Percentiles rank a stretch among this genome's conserved stretches.
These are phyloP conservation scores for Hyphodiscus hymeniophilus DNA, from an alignment of 495 filamentous ascomycete species.

Conservation along the genomic window DNA sequence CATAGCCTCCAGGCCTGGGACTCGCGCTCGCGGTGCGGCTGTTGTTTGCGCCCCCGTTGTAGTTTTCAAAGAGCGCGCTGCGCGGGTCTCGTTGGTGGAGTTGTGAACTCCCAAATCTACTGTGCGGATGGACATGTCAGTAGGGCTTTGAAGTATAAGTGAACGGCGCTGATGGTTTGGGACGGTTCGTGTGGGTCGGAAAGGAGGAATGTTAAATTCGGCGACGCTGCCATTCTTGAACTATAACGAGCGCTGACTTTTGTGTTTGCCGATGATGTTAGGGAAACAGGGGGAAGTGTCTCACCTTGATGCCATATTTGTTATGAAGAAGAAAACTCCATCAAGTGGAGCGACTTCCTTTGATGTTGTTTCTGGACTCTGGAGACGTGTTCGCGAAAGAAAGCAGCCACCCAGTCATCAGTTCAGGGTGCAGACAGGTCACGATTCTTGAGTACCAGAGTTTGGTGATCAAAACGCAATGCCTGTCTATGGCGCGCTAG, in stretches of 20 bases:
- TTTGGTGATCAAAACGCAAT: background rate
- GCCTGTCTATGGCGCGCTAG: too few species aligned
- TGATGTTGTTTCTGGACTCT: background rate
- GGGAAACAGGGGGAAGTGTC: background rate
- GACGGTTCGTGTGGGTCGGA: too few species aligned
- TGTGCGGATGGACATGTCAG: background rate
- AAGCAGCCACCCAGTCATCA: conserved; percentile 5
- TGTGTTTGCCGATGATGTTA: background rate
- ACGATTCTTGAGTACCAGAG: background rate
- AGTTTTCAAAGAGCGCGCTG: conserved; percentile 80
- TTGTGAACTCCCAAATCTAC: conserved; percentile 28
- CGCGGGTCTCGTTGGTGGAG: conserved; percentile 83
- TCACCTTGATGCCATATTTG: conserved; percentile 29
- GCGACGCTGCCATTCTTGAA: too few species aligned
- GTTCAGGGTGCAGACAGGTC: too few species aligned
- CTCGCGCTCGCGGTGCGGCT: conserved; percentile 42
- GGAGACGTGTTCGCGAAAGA: conserved; percentile 6
- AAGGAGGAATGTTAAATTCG: background rate
- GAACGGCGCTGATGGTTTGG: too few species aligned
- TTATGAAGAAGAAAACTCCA: background rate
- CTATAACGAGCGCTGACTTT: conserved; percentile 1
- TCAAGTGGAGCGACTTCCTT: background rate
- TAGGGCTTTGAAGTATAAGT: background rate
- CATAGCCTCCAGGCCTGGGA: conserved; percentile 30
- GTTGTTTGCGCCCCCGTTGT: conserved; percentile 55